phyloP scores from a whole-genome alignment of 306 rosid species.

The Rosa multiflora region DNA sequence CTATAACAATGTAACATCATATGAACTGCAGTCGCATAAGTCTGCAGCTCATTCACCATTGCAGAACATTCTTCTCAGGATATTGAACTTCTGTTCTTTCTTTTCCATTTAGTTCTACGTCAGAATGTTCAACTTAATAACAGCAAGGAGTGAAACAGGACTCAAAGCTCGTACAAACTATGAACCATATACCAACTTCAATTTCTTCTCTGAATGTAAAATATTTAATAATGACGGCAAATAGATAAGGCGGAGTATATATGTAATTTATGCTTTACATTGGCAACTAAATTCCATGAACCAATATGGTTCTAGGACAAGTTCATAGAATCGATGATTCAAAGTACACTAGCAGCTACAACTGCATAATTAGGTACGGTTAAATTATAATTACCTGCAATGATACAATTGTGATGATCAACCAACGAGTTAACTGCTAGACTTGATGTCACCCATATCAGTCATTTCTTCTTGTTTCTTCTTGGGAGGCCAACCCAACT shows the following conservation, averaged over 20 bases:
- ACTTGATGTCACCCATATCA: background rate
- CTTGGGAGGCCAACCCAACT: slow-evolving; percentile 26
- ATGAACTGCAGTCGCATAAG: background rate
- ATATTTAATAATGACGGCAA: background rate
- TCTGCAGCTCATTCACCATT: too few species aligned
- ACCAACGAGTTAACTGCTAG: background rate
- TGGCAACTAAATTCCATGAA: background rate
- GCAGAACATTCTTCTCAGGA: background rate
- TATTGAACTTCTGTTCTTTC: background rate
- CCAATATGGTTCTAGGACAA: background rate
- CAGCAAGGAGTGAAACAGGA: background rate
- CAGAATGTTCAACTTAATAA: slow-evolving; percentile 4
- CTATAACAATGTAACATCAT: background rate
- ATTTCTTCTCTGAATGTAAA: background rate
- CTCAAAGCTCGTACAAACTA: background rate
- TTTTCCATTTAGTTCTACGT: background rate
- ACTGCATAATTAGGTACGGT: background rate
- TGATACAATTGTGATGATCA: background rate
- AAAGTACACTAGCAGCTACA: background rate
- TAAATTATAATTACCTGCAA: background rate
- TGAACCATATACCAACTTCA: background rate
- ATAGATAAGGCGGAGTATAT: background rate
- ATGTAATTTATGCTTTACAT: background rate
- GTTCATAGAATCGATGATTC: background rate
- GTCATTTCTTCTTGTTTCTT: slow-evolving; percentile 16